Conservation (phyloP, 108 stramenopile species). For the Heterococcus sp. region DNA sequence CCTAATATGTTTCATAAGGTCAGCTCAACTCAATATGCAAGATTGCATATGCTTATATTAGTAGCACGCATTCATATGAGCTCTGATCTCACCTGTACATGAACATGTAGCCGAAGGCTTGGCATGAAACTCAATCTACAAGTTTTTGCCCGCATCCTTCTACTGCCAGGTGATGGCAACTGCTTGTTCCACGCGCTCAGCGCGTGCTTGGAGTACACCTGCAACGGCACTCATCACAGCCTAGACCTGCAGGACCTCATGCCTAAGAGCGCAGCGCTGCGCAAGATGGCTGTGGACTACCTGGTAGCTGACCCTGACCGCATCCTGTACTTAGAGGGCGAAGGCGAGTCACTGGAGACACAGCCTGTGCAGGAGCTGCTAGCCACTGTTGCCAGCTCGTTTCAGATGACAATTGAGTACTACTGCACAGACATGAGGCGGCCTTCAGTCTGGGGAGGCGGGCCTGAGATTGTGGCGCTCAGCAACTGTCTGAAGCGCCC, state of each 20-base stretch:
- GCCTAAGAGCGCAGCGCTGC: slow-evolving; percentile 48
- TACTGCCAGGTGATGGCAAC: slow-evolving; percentile 58
- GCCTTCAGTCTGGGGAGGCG: slow-evolving; percentile 91
- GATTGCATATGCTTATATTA: not conserved
- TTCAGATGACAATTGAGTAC: slow-evolving; percentile 69
- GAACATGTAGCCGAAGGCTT: not conserved
- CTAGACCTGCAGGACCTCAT: slow-evolving; percentile 41
- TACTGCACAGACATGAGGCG: slow-evolving; percentile 81
- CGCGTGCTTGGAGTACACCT: slow-evolving; percentile 42
- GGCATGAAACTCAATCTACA: not conserved
- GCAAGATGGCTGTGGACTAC: slow-evolving; percentile 47
- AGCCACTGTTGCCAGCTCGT: slow-evolving; percentile 70
- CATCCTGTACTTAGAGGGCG: slow-evolving; percentile 75
- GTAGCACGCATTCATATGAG: not conserved
- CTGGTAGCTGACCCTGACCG: slow-evolving; percentile 34
- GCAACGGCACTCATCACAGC: slow-evolving; percentile 44
- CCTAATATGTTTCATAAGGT: not conserved
- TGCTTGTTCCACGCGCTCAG: slow-evolving; percentile 57
- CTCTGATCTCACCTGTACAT: not conserved
- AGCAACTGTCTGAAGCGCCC: slow-evolving; percentile 82
- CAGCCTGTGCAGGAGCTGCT: slow-evolving; percentile 67
- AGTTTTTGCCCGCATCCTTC: not conserved
- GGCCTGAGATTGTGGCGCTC: slow-evolving; percentile 90
- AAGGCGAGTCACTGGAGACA: slow-evolving; percentile 71
- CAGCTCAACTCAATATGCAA: not conserved